Conservation (phyloP, 306 rosid genomes). For the Medicago lupulina region DNA sequence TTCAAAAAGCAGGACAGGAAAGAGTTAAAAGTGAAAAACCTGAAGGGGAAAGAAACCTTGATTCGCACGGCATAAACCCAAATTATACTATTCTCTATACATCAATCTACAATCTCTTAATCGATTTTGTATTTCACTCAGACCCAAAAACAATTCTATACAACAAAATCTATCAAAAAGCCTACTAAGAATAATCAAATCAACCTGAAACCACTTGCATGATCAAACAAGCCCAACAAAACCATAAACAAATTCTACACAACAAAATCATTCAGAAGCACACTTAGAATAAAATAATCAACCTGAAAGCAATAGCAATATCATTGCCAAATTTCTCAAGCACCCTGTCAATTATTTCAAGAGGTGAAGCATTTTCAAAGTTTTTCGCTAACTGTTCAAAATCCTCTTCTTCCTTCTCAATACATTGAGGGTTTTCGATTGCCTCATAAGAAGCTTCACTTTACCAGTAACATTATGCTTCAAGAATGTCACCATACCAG, state of each 20-base stretch:
- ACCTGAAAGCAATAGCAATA: slow-evolving; percentile 97
- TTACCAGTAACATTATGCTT: slow-evolving; percentile 75
- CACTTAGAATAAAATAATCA: neutral
- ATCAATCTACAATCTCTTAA: neutral
- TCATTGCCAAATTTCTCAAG: slow-evolving; percentile 85
- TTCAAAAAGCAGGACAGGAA: no score
- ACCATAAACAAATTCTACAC: neutral
- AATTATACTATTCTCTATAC: neutral
- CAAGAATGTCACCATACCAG: slow-evolving; percentile 85
- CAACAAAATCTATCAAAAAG: neutral
- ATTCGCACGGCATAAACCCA: neutral
- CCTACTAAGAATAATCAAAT: neutral
- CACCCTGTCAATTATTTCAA: slow-evolving; percentile 83
- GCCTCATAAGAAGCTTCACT: slow-evolving; percentile 96
- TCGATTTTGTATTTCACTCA: neutral
- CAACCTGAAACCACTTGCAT: neutral
- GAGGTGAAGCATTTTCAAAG: slow-evolving; percentile 86
- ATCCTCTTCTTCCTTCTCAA: slow-evolving; percentile 55
- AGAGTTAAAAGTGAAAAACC: no score
- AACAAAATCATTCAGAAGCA: neutral
- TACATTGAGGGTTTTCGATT: slow-evolving; percentile 94
- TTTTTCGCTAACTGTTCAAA: slow-evolving; percentile 32
- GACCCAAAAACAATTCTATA: neutral
- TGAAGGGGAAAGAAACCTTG: no score
- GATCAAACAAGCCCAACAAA: neutral